phyloP scores from a whole-genome alignment of 108 stramenopile species.

The Nannochloropsis oceanica region DNA sequence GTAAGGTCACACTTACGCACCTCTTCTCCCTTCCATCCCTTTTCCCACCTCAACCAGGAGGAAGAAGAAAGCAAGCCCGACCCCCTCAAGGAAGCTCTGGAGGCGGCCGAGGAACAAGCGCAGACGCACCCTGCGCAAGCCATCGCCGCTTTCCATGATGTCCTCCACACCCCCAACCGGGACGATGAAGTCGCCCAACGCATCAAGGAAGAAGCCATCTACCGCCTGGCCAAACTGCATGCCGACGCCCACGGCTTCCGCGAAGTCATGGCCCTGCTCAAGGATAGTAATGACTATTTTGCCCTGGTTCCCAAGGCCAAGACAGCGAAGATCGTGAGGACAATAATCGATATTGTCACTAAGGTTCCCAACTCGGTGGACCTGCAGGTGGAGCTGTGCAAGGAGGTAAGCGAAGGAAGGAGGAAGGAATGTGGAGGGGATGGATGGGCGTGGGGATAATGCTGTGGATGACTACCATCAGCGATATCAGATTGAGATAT shows the following conservation, averaged over 20 bases:
- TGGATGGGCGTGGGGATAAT: neutral
- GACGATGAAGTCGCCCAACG: slow-evolving; percentile 17
- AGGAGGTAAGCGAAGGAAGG: slow-evolving; percentile 47
- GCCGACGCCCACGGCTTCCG: slow-evolving; percentile 50
- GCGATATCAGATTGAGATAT: neutral
- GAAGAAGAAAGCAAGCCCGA: neutral
- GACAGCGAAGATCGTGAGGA: slow-evolving; percentile 80
- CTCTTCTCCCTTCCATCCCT: neutral
- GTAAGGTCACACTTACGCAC: no score
- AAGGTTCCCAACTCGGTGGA: slow-evolving; percentile 59
- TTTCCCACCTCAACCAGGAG: neutral
- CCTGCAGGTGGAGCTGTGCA: slow-evolving; percentile 64
- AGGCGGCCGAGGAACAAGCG: neutral
- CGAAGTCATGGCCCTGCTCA: slow-evolving; percentile 66
- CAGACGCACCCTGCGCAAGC: neutral
- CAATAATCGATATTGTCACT: slow-evolving; percentile 82
- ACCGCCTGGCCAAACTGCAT: slow-evolving; percentile 66
- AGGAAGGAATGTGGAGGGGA: neutral
- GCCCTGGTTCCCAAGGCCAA: slow-evolving; percentile 81
- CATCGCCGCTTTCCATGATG: neutral
- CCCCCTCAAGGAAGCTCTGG: neutral
- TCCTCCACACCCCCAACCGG: neutral
- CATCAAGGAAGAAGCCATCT: slow-evolving; percentile 68
- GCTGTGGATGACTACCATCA: no score
- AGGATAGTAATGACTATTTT: slow-evolving; percentile 57